A percentile compares a stretch with the other conserved stretches of the same genome.
Conservation (phyloP, 306 rosid species). For the Cotoneaster glaucophyllus region DNA sequence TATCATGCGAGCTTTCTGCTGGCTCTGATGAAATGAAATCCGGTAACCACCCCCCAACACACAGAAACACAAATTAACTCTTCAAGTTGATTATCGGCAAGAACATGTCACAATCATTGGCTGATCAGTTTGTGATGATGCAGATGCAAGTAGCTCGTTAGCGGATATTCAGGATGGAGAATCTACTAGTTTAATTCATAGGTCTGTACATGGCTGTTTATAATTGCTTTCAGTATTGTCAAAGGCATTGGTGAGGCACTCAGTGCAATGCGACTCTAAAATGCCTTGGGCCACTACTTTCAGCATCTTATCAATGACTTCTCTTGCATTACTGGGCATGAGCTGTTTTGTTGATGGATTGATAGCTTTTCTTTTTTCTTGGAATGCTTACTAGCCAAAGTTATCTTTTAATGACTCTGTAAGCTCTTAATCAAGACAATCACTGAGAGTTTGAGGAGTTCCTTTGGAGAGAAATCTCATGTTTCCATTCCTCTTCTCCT, state of each 20-base stretch:
- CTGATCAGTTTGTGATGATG: constrained; percentile 27
- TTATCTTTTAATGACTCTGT: not conserved
- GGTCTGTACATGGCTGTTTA: constrained; percentile 25
- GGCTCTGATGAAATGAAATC: constrained; percentile 41
- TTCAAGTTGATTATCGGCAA: constrained; percentile 6
- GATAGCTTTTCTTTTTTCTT: not conserved
- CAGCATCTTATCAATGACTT: not conserved
- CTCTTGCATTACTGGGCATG: not conserved
- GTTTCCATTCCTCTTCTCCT: not conserved
- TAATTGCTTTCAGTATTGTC: not conserved
- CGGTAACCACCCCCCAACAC: constrained; percentile 32
- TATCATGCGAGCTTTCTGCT: constrained; percentile 61
- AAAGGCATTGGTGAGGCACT: not conserved
- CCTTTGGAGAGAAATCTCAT: not conserved
- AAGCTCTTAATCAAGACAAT: not conserved
- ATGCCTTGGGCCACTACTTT: not conserved
- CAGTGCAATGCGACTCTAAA: not conserved
- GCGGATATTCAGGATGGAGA: constrained; percentile 27
- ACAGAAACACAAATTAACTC: constrained; percentile 1
- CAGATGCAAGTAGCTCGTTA: constrained; percentile 48
- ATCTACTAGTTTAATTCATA: constrained; percentile 18
- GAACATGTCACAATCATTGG: constrained; percentile 9
- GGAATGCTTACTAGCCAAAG: not conserved
- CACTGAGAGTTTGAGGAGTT: not conserved
- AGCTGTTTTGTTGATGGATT: not conserved